These are phyloP conservation scores for Jatropha multifida DNA, from an alignment of 441 rosid species.

Conservation along the genomic window DNA sequence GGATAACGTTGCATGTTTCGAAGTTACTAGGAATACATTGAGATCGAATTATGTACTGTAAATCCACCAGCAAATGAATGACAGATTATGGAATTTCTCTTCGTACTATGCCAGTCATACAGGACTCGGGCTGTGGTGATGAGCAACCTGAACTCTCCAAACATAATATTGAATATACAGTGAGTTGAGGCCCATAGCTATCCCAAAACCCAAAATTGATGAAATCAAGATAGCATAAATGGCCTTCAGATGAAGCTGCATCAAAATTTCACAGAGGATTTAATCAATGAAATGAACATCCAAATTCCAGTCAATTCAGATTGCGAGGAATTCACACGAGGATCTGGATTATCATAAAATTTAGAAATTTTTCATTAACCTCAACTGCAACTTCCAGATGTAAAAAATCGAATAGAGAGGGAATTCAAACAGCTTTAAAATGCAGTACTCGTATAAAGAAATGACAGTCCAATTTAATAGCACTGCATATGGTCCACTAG, in stretches of 20 bases:
- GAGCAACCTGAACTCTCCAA: constrained; percentile 54
- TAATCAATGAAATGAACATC: constrained; percentile 10
- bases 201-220: constrained; percentile 71
- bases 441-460: not conserved
- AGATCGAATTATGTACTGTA: not conserved
- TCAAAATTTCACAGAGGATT: constrained; percentile 13
- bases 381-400: not conserved
- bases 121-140: constrained; percentile 37
- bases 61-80: not conserved
- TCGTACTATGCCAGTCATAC: constrained; percentile 35
- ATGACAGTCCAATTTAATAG: not conserved
- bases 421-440: too few species aligned
- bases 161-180: constrained; percentile 52
- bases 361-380: not conserved
- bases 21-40: not conserved
- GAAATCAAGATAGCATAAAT: constrained; percentile 60
- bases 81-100: not conserved
- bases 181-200: constrained; percentile 68
- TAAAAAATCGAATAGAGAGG: not conserved
- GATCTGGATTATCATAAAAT: not conserved
- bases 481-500: not conserved
- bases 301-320: not conserved
- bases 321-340: not conserved
- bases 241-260: constrained; percentile 70
- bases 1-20: not conserved